These are phyloP conservation scores for Rubia tinctorum DNA, from an alignment of 305 asterid species.

Conservation along the genomic window DNA sequence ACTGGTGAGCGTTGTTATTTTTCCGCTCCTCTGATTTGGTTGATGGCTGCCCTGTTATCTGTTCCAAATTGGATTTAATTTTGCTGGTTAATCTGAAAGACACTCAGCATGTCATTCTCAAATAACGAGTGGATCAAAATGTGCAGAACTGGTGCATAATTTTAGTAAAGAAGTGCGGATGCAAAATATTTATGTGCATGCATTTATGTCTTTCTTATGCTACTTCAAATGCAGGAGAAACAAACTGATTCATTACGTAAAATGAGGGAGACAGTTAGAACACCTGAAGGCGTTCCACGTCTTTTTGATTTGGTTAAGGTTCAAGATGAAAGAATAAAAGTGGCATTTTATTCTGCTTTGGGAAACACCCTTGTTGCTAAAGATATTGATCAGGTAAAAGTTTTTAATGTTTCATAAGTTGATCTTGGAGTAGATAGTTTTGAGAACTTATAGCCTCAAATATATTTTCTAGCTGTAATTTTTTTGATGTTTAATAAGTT, in stretches of 20 bases:
- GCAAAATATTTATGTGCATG: neutral
- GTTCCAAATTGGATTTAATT: neutral
- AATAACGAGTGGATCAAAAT: neutral
- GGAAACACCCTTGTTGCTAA: slow-evolving; percentile 79
- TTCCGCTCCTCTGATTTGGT: neutral
- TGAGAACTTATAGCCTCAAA: neutral
- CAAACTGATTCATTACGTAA: slow-evolving; percentile 55
- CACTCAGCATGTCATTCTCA: neutral
- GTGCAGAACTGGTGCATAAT: neutral
- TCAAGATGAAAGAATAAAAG: slow-evolving; percentile 87
- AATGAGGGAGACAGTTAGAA: slow-evolving; percentile 59
- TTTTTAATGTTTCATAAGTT: neutral
- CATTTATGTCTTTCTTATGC: neutral
- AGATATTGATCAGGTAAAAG: slow-evolving; percentile 78
- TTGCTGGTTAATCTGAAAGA: neutral
- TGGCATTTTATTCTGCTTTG: slow-evolving; percentile 79
- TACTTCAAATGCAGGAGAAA: slow-evolving; percentile 64
- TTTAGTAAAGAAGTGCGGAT: neutral
- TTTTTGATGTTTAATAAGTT: neutral
- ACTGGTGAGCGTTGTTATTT: neutral
- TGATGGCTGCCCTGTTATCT: neutral
- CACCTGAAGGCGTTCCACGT: slow-evolving; percentile 85
- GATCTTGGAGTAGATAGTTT: neutral
- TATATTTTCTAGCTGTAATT: neutral
- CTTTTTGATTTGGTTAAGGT: slow-evolving; percentile 88